Percentiles rank a stretch among this genome's conserved stretches.
Conservation (phyloP, 106 monocot species). For the Dendrobium chrysotoxum region DNA sequence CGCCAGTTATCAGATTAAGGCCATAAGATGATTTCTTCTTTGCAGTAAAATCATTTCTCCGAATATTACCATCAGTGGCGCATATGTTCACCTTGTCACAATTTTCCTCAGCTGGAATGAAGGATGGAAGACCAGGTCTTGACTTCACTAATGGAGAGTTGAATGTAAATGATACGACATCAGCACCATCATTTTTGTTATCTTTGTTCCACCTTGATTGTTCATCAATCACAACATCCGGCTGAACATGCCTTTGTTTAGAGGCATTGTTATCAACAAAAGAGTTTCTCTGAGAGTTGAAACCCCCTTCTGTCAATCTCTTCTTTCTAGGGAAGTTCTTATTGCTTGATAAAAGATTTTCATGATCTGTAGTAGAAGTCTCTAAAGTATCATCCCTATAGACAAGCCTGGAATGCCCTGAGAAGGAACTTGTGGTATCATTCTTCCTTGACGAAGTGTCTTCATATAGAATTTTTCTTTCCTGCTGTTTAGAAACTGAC, state of each 20-base stretch:
- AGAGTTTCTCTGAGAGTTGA: conserved; percentile 16
- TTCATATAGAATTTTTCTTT: conserved; percentile 26
- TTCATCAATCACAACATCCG: conserved; percentile 41
- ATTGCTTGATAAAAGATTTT: conserved; percentile 22
- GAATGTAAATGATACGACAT: conserved; percentile 72
- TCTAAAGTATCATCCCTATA: conserved; percentile 19
- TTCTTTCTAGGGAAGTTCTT: conserved; percentile 64
- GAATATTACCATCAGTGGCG: conserved; percentile 13
- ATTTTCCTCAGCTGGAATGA: conserved; percentile 20
- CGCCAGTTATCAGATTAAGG: conserved; percentile 47
- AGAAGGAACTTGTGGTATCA: conserved; percentile 19
- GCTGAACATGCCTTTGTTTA: conserved; percentile 21
- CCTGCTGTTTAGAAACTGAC: conserved; percentile 30
- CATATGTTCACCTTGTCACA: conserved; percentile 20
- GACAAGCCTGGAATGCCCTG: conserved; percentile 26
- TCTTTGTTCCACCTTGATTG: conserved; percentile 23
- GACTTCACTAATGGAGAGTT: conserved; percentile 51
- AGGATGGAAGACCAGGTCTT: conserved; percentile 3
- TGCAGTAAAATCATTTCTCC: conserved; percentile 6
- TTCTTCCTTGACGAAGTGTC: conserved; percentile 31
- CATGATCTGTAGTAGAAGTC: conserved; percentile 15
- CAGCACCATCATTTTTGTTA: conserved; percentile 29
- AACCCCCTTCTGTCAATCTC: conserved; percentile 37
- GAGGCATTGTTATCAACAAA: conserved; percentile 15
- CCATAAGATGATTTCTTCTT: conserved; percentile 22